These are phyloP conservation scores for Mycena crocata DNA, from an alignment of 768 basidiomycete species.

Conservation along the genomic window DNA sequence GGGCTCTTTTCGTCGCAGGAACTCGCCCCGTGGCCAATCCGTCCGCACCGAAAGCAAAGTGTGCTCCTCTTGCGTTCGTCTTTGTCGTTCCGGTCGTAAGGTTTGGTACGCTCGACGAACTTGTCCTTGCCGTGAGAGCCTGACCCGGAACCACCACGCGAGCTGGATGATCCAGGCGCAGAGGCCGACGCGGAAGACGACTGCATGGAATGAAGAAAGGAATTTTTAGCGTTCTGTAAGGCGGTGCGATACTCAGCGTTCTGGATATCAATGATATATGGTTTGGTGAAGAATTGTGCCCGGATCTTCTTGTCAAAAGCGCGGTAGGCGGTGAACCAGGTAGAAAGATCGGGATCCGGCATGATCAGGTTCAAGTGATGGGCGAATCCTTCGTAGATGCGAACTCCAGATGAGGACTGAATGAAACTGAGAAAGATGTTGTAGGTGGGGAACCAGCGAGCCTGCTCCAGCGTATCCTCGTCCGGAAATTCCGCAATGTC, in stretches of 20 bases:
- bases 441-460: conserved; percentile 2
- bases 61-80: not conserved
- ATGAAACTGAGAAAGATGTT: conserved; percentile 11
- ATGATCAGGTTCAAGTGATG: conserved; percentile 2
- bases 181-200: too few species aligned
- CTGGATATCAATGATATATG: conserved; percentile 10
- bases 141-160: not conserved
- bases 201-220: not conserved
- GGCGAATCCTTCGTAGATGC: not conserved
- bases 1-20: not conserved
- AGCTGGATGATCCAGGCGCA: not conserved
- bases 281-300: conserved; percentile 7
- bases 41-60: conserved; percentile 16
- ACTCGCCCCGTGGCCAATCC: not conserved
- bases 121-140: not conserved
- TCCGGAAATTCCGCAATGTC: conserved; percentile 15
- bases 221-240: not conserved
- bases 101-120: not conserved
- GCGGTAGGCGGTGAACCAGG: conserved; percentile 11
- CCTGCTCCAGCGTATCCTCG: conserved; percentile 1
- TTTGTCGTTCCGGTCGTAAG: not conserved
- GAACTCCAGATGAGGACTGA: not conserved
- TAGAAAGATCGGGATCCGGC: not conserved
- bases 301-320: conserved; percentile 6
- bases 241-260: conserved; percentile 5